A percentile compares a stretch with the other conserved stretches of the same genome.
phyloP scores from a whole-genome alignment of 768 basidiomycete genomes.

The Tremella fuciformis region DNA sequence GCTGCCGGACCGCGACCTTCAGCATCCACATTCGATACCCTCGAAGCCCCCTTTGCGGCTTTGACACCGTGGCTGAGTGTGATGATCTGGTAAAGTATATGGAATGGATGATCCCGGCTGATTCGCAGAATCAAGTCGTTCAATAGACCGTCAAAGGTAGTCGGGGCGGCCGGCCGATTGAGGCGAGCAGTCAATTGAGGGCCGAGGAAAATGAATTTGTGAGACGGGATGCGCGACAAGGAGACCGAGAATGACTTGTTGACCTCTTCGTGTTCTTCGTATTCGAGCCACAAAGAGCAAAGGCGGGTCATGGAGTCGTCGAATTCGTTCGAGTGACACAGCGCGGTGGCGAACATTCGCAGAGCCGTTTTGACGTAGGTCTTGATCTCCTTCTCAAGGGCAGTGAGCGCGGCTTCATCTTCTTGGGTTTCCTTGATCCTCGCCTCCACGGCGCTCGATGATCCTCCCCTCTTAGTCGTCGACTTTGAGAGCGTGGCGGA shows the following conservation, averaged over 20 bases:
- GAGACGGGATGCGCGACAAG: slow-evolving; percentile 67
- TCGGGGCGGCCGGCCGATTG: slow-evolving; percentile 53
- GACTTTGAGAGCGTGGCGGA: slow-evolving; percentile 8
- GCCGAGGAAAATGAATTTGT: slow-evolving; percentile 85
- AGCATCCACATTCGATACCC: slow-evolving; percentile 53
- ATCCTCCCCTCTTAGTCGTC: slow-evolving; percentile 11
- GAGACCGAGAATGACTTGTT: slow-evolving; percentile 56
- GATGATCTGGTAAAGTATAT: slow-evolving; percentile 84
- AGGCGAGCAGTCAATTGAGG: slow-evolving; percentile 93
- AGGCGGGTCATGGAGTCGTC: slow-evolving; percentile 81
- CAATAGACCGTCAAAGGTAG: slow-evolving; percentile 60
- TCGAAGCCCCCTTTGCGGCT: slow-evolving; percentile 14
- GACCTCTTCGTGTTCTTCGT: slow-evolving; percentile 61
- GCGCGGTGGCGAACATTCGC: slow-evolving; percentile 77
- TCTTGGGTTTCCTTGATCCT: slow-evolving; percentile 20
- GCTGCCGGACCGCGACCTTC: slow-evolving; percentile 67
- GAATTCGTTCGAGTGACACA: slow-evolving; percentile 66
- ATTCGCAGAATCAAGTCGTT: slow-evolving; percentile 65
- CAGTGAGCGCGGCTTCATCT: slow-evolving; percentile 54
- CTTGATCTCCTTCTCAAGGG: slow-evolving; percentile 58
- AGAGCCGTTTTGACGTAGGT: slow-evolving; percentile 72
- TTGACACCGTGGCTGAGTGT: slow-evolving; percentile 56
- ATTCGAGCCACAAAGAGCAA: slow-evolving; percentile 87
- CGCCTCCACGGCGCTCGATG: slow-evolving; percentile 4
- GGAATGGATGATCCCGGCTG: slow-evolving; percentile 88